Percentiles rank a stretch among this genome's conserved stretches.
Evolutionary conservation across 371 early-diverging fungal genomes (phyloP).

Genomic region (Rhizopus delemar): DNA sequence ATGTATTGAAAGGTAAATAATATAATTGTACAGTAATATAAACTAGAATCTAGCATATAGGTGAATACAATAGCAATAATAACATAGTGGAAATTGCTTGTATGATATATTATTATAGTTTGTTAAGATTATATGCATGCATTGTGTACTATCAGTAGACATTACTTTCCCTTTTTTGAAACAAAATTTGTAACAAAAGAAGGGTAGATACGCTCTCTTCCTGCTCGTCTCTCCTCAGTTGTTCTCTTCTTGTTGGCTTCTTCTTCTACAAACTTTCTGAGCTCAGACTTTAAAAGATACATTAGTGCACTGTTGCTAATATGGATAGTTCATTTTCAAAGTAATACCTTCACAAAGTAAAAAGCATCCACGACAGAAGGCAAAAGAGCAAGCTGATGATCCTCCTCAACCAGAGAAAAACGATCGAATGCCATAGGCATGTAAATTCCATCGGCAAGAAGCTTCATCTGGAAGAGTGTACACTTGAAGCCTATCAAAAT

Average conservation of each 20-base stretch:
- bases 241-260: slow-evolving; percentile 18
- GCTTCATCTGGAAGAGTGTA: slow-evolving; percentile 17
- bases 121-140: too few species aligned
- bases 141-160: too few species aligned
- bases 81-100: too few species aligned
- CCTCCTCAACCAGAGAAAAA: slow-evolving; percentile 17
- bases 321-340: slow-evolving; percentile 19
- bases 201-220: slow-evolving; percentile 14
- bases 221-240: slow-evolving; percentile 12
- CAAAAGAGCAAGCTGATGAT: slow-evolving; percentile 11
- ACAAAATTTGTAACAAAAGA: slow-evolving; percentile 21
- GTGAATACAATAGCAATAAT: too few species aligned
- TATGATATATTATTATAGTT: too few species aligned
- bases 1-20: too few species aligned
- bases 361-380: slow-evolving; percentile 19
- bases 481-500: slow-evolving; percentile 15
- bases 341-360: slow-evolving; percentile 23
- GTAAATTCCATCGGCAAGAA: slow-evolving; percentile 22
- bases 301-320: slow-evolving; percentile 19
- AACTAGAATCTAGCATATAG: too few species aligned
- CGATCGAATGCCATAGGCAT: slow-evolving; percentile 18
- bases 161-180: too few species aligned
- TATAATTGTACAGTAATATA: too few species aligned
- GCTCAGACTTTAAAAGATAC: slow-evolving; percentile 21
- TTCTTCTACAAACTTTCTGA: slow-evolving; percentile 19